These are phyloP conservation scores for Prototheca cutis DNA, from an alignment of 163 green algal genomes.

Conservation along the genomic window DNA sequence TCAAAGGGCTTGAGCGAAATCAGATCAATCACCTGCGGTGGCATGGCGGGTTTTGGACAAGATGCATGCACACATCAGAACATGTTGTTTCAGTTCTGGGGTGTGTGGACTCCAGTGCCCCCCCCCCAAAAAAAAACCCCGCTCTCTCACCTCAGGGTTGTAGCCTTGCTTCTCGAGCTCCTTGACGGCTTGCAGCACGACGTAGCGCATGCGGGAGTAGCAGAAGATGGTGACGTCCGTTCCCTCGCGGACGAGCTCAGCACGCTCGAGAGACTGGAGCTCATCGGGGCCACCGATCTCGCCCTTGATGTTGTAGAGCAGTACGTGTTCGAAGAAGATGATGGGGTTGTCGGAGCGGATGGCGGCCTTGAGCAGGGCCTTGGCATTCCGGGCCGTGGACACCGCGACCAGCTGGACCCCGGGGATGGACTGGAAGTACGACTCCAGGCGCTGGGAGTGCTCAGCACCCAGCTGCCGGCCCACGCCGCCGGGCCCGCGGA, in stretches of 20 bases:
- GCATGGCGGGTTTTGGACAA: too few relatives aligned
- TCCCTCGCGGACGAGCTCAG: conserved; percentile 76
- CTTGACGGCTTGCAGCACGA: conserved; percentile 76
- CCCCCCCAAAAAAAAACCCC: too few relatives aligned
- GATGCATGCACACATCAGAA: too few relatives aligned
- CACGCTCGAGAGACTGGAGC: conserved; percentile 71
- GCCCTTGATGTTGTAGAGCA: conserved; percentile 94
- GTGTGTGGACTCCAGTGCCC: too few relatives aligned
- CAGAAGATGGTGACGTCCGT: conserved; percentile 86
- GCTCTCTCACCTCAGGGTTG: too few relatives aligned
- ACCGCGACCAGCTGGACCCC: conserved; percentile 88
- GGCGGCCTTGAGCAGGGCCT: conserved; percentile 86
- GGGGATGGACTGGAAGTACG: conserved; percentile 93
- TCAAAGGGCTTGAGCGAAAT: conserved; percentile 96
- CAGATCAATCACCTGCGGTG: conserved; percentile 86
- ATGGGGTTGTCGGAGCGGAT: conserved; percentile 65
- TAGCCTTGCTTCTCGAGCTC: conserved; percentile 83
- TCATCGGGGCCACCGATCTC: conserved; percentile 43
- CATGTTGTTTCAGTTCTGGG: too few relatives aligned
- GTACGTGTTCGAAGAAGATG: conserved; percentile 96
- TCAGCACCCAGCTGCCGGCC: conserved; percentile 89
- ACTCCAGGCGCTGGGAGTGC: conserved; percentile 92
- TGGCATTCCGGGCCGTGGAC: conserved; percentile 80
- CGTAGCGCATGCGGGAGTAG: conserved; percentile 89
- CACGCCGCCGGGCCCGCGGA: conserved; percentile 84